phyloP scores from a whole-genome alignment of 345 rosid genomes.

The Eucalyptus viminalis region DNA sequence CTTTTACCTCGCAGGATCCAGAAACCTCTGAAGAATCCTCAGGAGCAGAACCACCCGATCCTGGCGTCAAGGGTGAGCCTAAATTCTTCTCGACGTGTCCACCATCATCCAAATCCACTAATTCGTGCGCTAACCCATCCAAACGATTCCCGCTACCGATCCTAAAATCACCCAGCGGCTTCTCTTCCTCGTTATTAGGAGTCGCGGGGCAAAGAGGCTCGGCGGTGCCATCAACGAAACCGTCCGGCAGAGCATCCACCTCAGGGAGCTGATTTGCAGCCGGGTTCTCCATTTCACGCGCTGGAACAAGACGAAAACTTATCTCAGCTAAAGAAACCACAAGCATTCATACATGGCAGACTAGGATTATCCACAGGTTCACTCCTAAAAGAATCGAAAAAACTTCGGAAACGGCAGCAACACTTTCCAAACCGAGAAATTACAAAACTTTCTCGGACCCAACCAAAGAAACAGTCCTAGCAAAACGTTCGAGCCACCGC shows the following conservation, averaged over 20 bases:
- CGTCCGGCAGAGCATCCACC: conserved; percentile 88
- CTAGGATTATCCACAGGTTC: neutral
- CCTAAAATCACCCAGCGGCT: conserved; percentile 11
- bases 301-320: neutral
- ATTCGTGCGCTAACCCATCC: conserved; percentile 10
- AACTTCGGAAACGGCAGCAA: neutral
- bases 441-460: neutral
- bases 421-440: neutral
- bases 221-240: conserved; percentile 66
- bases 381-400: neutral
- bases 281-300: conserved; percentile 44
- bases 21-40: conserved; percentile 9
- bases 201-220: conserved; percentile 43
- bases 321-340: neutral
- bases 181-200: conserved; percentile 29
- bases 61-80: neutral
- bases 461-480: neutral
- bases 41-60: neutral
- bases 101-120: conserved; percentile 5
- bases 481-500: neutral
- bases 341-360: neutral
- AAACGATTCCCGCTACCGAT: conserved; percentile 2
- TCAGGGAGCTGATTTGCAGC: conserved; percentile 72
- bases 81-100: conserved; percentile 2
- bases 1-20: conserved; percentile 15